Conservation (phyloP, 768 basidiomycete species). For the Mycena galopus region DNA sequence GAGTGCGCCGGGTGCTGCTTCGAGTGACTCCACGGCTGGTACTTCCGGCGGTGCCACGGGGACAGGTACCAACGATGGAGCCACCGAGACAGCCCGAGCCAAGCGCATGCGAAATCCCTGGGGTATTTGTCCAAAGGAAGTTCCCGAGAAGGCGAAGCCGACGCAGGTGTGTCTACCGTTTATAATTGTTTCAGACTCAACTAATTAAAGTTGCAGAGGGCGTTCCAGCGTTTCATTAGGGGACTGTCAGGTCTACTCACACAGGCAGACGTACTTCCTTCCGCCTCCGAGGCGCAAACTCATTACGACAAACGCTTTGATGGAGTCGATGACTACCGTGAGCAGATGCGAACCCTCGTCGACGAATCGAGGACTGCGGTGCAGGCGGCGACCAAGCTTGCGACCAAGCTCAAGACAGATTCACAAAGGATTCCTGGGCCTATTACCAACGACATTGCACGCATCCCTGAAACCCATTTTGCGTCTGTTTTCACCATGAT, state of each 20-base stretch:
- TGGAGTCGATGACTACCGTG: neutral
- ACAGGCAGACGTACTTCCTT: neutral
- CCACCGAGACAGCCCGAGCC: neutral
- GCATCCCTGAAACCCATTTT: slow-evolving; percentile 15
- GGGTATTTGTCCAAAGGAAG: slow-evolving; percentile 15
- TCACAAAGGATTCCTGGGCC: slow-evolving; percentile 2
- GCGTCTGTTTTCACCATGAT: slow-evolving; percentile 15
- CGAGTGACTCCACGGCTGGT: neutral
- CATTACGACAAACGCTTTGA: slow-evolving; percentile 24
- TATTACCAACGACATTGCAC: slow-evolving; percentile 16
- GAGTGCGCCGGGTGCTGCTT: too few relatives aligned
- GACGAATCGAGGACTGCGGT: slow-evolving; percentile 1
- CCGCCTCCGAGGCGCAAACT: neutral
- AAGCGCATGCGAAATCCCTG: slow-evolving; percentile 6
- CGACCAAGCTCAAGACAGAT: slow-evolving; percentile 3
- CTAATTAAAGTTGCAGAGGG: slow-evolving; percentile 5
- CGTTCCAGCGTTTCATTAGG: slow-evolving; percentile 13
- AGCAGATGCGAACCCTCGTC: neutral
- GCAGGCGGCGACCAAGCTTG: neutral
- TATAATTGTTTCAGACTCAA: neutral
- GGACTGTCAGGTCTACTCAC: slow-evolving; percentile 8
- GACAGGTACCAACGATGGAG: neutral
- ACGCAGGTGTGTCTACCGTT: slow-evolving; percentile 8
- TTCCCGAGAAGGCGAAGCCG: neutral
- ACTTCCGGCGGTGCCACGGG: neutral